Base-by-base conservation (phyloP, 768 basidiomycete genomes). In the Daedaleopsis sinensis region DNA sequence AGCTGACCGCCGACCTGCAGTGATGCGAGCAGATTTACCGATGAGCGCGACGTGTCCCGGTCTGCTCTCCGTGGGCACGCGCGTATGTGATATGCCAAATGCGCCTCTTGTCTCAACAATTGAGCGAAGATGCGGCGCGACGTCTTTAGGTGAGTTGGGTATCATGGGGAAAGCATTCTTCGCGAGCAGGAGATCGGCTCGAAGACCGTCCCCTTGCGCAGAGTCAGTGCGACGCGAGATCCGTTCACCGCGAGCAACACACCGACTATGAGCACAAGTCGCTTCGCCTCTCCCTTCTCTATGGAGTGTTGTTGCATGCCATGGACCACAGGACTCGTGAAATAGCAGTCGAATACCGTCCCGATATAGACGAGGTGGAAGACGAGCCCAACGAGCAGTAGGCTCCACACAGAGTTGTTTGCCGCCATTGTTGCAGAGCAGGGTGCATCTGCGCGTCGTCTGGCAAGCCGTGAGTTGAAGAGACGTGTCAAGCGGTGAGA, bases 11-110 rank as follows among this genome's bases (percentile, higher is more conserved):
- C 36, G 21, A 13, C 13, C 43, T 48, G 38, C 38, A 18, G 21
- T 8, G 1, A 23, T 5, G 39, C 13, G 46, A 61, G 43, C 53
- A 66, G 75, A 13, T 7, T 3, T 63, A 85, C 89, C 93, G 62
- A 94, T 93, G 55, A 95, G 83, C 21, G 93, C 93, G 24, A 95
- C 92, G 71, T 94, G 93, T 10, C 93, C 93, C 1, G 93, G 93
- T 23, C 93, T 77, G 71, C 89, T 92, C 68, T 95, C 93, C 6
- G 93, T 95, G 21, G 93, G 93, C 3, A 94, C 93, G 32, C 85
- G 81, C 1, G 93, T 94, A 72, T 94, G 93, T 6, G 89, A 92
- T 21, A 95, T 80, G 7, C 93, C 93, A 73, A 88, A 94, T 6
- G 88, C 89, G 16, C 93, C 93, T 55, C 88, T 77, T 7, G 74